Base-by-base conservation (phyloP, 306 rosid genomes). In the Phaseolus lunatus region DNA sequence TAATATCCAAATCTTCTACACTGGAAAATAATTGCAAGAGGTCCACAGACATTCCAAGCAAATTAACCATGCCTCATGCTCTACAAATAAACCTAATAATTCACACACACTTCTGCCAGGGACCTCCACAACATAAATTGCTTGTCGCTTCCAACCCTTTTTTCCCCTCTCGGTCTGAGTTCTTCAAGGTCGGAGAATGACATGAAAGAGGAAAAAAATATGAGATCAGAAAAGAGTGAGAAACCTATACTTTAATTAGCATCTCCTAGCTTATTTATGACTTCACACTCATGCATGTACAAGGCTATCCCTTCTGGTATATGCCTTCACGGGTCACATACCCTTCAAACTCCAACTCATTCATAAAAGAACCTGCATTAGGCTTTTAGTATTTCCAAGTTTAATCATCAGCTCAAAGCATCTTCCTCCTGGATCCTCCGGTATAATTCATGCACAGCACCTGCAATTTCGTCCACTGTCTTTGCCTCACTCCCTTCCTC, bases 401-500 rank as follows among this genome's bases (percentile, higher is more conserved):
- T 62, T 45, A 48, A 3, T 48, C 3, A 39, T 86, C 82, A 86
- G 82, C 67, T 83, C 66, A 85, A 82, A 57, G 78, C 78, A 54
- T 69, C 72, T 62, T 90, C 93, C 56, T 87, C 90, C 48, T 92
- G 80, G 57, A 90, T 81, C 31, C 70, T 82, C 52, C 75, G 78
- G 45, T 89, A 76, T 73, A 90, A 86, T 87, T 90, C 81, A 82
- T 92, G 87, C 64, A 89, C 91, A 14, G 93, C 89, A 7, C 86
- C 80, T 77, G 97, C 95, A 31, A 92, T 92, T 78, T 88, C 95
- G 61, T 92, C 97, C 87, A 81, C 91, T 3, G 97, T 80, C 43
- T 81, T 89, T 75, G 88, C 58, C 63, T 88, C 78, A 59, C 94
- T 82, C 50, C 91, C 94, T 80, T 89, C 95, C 52, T 92, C 97